These are phyloP conservation scores for Blastocystis hominis DNA, from an alignment of 352 stramenopile species.

Conservation along the genomic window DNA sequence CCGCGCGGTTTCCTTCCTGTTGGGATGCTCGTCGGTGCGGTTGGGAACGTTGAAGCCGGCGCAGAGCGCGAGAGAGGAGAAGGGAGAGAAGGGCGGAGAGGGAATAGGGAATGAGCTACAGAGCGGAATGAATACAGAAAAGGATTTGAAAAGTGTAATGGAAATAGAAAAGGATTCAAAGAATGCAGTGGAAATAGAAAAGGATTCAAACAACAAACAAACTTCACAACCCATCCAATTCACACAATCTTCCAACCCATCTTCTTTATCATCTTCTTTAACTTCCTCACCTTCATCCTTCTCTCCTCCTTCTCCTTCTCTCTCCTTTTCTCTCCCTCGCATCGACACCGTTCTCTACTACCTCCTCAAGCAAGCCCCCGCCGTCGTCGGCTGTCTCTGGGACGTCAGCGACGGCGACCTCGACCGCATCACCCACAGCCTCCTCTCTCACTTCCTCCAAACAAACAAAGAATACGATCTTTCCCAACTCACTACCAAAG, in stretches of 20 bases:
- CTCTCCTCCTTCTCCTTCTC: too few species aligned
- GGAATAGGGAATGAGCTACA: too few species aligned
- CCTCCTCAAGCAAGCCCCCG: neutral
- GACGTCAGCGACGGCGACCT: slow-evolving; percentile 46
- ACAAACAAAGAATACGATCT: neutral
- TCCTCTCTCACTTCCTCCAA: neutral
- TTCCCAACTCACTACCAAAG: neutral
- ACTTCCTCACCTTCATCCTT: too few species aligned
- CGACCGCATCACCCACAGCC: neutral
- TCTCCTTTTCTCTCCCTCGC: neutral
- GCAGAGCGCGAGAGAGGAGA: too few species aligned
- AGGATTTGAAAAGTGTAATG: too few species aligned
- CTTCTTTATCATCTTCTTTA: too few species aligned
- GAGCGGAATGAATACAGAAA: too few species aligned
- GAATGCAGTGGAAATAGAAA: too few species aligned
- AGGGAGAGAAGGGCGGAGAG: too few species aligned
- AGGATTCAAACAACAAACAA: too few species aligned
- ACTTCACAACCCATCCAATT: neutral
- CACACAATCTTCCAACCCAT: neutral
- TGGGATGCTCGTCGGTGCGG: neutral
- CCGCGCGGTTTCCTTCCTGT: neutral
- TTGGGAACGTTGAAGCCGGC: neutral
- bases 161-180: too few species aligned
- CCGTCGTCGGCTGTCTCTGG: slow-evolving; percentile 18
- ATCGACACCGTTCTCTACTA: neutral